phyloP scores from a whole-genome alignment of 2,329 filamentous ascomycete genomes.

The Pseudocercospora vitis region DNA sequence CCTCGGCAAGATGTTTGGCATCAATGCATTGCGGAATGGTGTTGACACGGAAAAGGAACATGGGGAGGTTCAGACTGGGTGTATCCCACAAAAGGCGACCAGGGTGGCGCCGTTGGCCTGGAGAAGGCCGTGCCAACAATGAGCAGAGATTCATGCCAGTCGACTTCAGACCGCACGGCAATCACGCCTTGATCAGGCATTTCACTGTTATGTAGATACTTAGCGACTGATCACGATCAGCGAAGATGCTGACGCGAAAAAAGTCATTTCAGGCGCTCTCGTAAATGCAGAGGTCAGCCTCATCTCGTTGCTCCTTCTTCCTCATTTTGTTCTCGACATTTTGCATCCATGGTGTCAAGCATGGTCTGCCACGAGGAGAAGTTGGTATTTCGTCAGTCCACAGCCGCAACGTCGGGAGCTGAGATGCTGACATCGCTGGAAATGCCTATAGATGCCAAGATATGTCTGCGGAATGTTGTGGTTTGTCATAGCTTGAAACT shows the following conservation, averaged over 20 bases:
- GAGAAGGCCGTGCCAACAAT: no score
- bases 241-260: neutral
- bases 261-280: slow-evolving; percentile 8
- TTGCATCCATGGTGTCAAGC: no score
- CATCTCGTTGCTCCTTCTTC: neutral
- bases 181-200: neutral
- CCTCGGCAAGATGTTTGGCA: neutral
- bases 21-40: slow-evolving; percentile 2
- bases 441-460: no score
- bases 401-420: no score
- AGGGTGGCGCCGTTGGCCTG: no score
- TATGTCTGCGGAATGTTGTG: no score
- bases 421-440: no score
- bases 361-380: no score
- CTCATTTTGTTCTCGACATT: neutral
- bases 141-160: no score
- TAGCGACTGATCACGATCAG: slow-evolving; percentile 1
- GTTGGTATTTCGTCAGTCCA: no score
- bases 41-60: no score
- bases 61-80: neutral
- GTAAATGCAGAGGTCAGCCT: slow-evolving; percentile 2
- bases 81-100: neutral
- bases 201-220: slow-evolving; percentile 1
- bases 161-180: neutral
- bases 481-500: no score